phyloP scores from a whole-genome alignment of 768 basidiomycete species.

The Boletus rubescentipes region DNA sequence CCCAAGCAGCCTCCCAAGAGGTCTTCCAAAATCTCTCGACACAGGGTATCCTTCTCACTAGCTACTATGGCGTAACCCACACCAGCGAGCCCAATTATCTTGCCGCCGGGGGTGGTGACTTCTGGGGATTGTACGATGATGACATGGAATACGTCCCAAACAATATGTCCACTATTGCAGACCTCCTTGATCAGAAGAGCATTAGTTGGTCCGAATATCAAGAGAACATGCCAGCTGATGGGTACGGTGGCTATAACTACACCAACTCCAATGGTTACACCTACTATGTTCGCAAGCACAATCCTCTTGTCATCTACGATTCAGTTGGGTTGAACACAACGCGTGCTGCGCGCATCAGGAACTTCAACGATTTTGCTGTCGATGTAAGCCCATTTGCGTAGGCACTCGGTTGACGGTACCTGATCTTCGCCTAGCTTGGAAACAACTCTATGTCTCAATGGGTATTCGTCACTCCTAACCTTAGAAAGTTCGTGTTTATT shows the following conservation, averaged over 20 bases:
- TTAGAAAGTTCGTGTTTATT: conserved; percentile 25
- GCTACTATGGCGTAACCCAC: conserved; percentile 51
- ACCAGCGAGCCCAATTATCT: conserved; percentile 60
- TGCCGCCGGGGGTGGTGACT: background rate
- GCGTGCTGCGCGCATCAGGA: conserved; percentile 47
- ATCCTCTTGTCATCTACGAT: conserved; percentile 51
- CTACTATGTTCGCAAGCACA: conserved; percentile 56
- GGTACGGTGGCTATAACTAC: conserved; percentile 42
- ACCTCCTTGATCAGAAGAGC: conserved; percentile 54
- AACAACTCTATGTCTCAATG: conserved; percentile 53
- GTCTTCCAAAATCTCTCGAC: conserved; percentile 40
- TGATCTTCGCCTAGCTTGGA: conserved; percentile 22
- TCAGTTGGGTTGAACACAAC: conserved; percentile 42
- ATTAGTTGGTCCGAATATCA: conserved; percentile 63
- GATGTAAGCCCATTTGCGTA: conserved; percentile 35
- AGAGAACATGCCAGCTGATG: conserved; percentile 54
- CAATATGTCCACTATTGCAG: conserved; percentile 58
- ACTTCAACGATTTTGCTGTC: conserved; percentile 60
- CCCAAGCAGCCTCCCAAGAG: background rate
- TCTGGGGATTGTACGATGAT: background rate
- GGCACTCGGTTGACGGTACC: too few species aligned
- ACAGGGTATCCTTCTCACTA: conserved; percentile 48
- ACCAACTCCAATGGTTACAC: conserved; percentile 34
- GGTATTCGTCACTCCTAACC: conserved; percentile 61
- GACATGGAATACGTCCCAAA: conserved; percentile 25